A percentile compares a stretch with the other conserved stretches of the same genome.
These are phyloP conservation scores for Ceratocystis variospora DNA, from an alignment of 2,329 filamentous ascomycete species.

Conservation along the genomic window DNA sequence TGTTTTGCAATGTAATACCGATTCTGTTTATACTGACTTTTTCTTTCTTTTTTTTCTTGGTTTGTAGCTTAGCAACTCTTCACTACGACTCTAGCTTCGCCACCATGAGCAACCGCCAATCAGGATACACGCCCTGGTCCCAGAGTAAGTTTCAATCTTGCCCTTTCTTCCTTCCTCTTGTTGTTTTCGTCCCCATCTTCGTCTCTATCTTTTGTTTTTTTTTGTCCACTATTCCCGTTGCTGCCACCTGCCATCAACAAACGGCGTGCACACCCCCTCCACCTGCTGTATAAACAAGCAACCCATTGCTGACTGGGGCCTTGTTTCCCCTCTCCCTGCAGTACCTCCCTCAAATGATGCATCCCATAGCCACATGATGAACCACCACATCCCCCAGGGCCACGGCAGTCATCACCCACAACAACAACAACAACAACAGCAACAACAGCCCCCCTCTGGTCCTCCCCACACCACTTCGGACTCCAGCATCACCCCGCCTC, in stretches of 20 bases:
- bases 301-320: background rate
- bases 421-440: background rate
- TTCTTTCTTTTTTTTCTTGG: background rate
- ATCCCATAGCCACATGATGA: conserved; percentile 17
- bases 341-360: conserved; percentile 14
- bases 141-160: conserved; percentile 7
- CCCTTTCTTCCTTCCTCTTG: conserved; percentile 3
- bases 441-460: conserved; percentile 16
- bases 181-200: background rate
- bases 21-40: conserved; percentile 11
- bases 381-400: conserved; percentile 12
- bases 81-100: conserved; percentile 17
- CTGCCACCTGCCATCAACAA: background rate
- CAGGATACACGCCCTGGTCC: conserved; percentile 12
- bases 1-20: background rate
- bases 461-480: conserved; percentile 27
- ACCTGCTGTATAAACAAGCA: background rate
- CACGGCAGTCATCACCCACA: background rate
- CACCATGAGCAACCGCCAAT: conserved; percentile 18
- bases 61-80: conserved; percentile 12
- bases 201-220: background rate
- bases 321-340: background rate
- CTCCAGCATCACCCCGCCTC: conserved; percentile 36
- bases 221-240: conserved; percentile 4
- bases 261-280: background rate